Base-by-base conservation (phyloP, 805 yeast genomes). In the Hanseniaspora mollemarum region DNA sequence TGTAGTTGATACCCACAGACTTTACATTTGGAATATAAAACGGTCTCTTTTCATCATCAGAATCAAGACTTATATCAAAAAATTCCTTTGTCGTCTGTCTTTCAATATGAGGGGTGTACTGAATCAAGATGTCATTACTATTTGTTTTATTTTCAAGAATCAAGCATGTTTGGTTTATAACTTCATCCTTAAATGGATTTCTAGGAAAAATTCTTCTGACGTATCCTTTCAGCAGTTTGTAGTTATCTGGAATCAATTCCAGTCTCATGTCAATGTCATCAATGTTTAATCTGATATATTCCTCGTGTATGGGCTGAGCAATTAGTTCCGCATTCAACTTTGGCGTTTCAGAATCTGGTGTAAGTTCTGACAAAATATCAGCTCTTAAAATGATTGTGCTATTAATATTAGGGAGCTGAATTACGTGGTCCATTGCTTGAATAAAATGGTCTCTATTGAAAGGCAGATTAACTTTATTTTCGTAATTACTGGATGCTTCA, bases 181-280 rank as follows among this genome's bases (percentile, higher is more conserved):
- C 76, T 46, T 75, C 74, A 62, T 88, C 97, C 59, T 85, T 83
- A 61, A 77, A 79, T 0, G 95, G 95, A 60, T 88, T 88, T 64
- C 96, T 71, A 10, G 97, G 97, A n/a, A 88, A 75, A 32, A 88
- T 78, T 57, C 95, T 71, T 57, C 96, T 75, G n/a, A 87, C 85
- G 43, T 83, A 67, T 56, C 80, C 78, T 64, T 62, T 40, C 69
- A 68, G 18, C 72, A 71, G 44, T 52, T 59, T 24, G 44, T 57
- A n/a, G 60, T 56, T 12, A 54, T 54, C 59, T 0, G 65, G 69
- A 4, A 42, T 41, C 36, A 41, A n/a, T 7, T 44, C 42, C 19
- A 57, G 35, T 43, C 67, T 67, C 5, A 75, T 57, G 4, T 66
- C 68, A 1, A 71, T 53, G 55, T 77, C 82, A 24, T 68, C 67